Base-by-base conservation (phyloP, 352 stramenopile species). In the Globisporangium apiculatum region DNA sequence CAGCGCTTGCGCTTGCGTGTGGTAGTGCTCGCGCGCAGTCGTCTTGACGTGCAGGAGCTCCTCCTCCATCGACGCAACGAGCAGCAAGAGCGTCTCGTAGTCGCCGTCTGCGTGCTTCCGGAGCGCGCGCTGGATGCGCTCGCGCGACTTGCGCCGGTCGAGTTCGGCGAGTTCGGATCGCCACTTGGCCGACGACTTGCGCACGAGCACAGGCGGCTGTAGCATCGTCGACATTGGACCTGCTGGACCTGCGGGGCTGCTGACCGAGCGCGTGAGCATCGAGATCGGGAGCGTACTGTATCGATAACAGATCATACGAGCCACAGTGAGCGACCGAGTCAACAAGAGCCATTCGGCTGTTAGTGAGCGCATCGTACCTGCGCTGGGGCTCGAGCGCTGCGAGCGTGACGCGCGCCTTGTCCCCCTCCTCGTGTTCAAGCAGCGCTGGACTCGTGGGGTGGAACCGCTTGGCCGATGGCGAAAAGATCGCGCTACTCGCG, bases 1-100 rank as follows among this genome's bases (percentile, higher is more conserved):
- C 42, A 90, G 65, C 24, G 78, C 78, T 37, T 64, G 57, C 0
- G 78, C 73, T 61, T 91, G 80, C 24, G 84, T 60, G 52, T 75
- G 67, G 57, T 89, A 93, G 57, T 87, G 73, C 50, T 86, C 67
- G 50, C 68, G 81, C 31, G 83, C 86, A 38, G 64, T 80, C 9
- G 77, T 87, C 48, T 85, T 83, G 52, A 88, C 74, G 62, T 93
- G 79, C 57, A 93, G 61, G 40, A 93, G 64, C 63, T 93, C 80
- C 61, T 93, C 83, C 47, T 93, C 83, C 67, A 93, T 74, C 9
- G 83, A 73, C 10, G 79, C 72, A 4, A 91, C 58, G 36, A 93
- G 61, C 15, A 72, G 51, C 56, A 89, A 57, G 24, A 93, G 73
- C 48, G 71, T 65, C n/a, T 90, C 77, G 50, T 83, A 89, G 63